Evolutionary conservation across 176 grass and related monocot genomes (phyloP).

Genomic region (Aegilops longissima): DNA sequence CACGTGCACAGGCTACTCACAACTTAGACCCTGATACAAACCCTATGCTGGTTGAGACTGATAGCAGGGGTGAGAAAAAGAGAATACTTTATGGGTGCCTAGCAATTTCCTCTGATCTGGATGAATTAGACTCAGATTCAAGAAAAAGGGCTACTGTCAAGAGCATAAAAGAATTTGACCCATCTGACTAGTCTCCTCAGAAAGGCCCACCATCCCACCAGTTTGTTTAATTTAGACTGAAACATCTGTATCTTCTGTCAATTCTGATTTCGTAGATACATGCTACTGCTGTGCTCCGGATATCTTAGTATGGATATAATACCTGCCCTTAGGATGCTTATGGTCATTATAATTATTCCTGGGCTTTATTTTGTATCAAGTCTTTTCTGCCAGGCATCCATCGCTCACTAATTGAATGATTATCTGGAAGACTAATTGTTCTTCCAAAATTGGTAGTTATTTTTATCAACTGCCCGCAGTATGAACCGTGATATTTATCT

Average conservation of each 20-base stretch:
- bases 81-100: conserved; percentile 87
- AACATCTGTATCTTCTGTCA: conserved; percentile 4
- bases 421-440: conserved; percentile 25
- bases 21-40: conserved; percentile 67
- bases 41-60: conserved; percentile 68
- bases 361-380: conserved; percentile 19
- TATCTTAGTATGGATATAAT: conserved; percentile 6
- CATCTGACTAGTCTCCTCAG: conserved; percentile 52
- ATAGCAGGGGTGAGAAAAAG: conserved; percentile 78
- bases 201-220: conserved; percentile 11
- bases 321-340: conserved; percentile 28
- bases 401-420: conserved; percentile 1
- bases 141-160: conserved; percentile 78
- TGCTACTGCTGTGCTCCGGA: neutral
- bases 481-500: neutral
- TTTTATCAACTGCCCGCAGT: neutral
- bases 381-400: conserved; percentile 1
- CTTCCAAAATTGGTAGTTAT: neutral
- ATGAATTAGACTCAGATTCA: conserved; percentile 76
- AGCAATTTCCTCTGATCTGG: conserved; percentile 71
- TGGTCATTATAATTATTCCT: neutral
- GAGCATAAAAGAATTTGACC: conserved; percentile 84
- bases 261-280: conserved; percentile 6
- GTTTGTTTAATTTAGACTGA: conserved; percentile 26
- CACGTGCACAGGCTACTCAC: conserved; percentile 35